A percentile compares a stretch with the other conserved stretches of the same genome.
Evolutionary conservation across 495 filamentous ascomycete genomes (phyloP).

Genomic region (Talaromyces nanjingensis): DNA sequence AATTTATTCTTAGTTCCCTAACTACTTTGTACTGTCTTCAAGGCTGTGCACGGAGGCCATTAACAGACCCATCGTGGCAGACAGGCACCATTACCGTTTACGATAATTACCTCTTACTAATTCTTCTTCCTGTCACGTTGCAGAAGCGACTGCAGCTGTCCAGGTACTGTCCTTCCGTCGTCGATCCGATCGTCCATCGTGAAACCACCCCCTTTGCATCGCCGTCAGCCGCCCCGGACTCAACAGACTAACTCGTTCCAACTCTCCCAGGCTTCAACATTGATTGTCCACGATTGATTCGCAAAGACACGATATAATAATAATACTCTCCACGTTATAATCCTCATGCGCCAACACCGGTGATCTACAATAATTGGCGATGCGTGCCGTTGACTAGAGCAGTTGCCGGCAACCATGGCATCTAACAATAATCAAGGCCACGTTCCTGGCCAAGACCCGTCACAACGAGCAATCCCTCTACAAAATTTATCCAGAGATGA

Average conservation of each 20-base stretch:
- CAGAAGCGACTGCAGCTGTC: neutral
- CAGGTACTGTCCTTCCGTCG: neutral
- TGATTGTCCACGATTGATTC: neutral
- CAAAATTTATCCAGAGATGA: constrained; percentile 66
- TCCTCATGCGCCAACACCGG: constrained; percentile 13
- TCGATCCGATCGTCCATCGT: neutral
- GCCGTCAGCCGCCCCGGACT: neutral
- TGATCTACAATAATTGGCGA: constrained; percentile 18
- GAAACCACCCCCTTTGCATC: neutral
- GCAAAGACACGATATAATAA: neutral
- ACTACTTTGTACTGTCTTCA: neutral
- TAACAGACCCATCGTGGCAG: neutral
- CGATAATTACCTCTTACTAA: neutral
- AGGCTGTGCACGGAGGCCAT: neutral
- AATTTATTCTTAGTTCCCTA: neutral
- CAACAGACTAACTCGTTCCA: neutral
- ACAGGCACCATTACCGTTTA: neutral
- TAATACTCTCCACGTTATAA: neutral
- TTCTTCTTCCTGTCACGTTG: neutral
- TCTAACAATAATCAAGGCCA: constrained; percentile 36
- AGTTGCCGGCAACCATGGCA: constrained; percentile 49
- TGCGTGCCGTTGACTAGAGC: constrained; percentile 37
- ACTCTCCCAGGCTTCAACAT: neutral
- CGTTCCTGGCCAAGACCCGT: constrained; percentile 37
- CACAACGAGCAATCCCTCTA: constrained; percentile 72